Evolutionary conservation across 1,139 yeast species (phyloP), one percentile per base, ranked within the genome.

Genomic region (Ogataea hybrid): DNA sequence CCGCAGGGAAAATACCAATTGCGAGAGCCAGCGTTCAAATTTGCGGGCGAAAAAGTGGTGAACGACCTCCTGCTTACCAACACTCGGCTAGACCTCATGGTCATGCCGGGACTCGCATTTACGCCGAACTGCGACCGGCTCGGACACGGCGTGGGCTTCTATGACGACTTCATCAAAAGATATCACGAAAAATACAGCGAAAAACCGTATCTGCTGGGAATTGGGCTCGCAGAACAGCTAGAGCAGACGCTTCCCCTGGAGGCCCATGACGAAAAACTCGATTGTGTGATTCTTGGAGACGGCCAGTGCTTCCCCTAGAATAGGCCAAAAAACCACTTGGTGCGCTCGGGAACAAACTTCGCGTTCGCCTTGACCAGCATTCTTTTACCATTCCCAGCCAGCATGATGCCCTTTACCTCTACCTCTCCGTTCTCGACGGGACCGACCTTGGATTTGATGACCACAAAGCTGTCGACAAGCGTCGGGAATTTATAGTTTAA

Each of bases 61-160:
- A 51, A 32, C 44, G 71, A 52, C 41, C 55, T 53, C 33, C 50
- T 37, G 51, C 53, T 10, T 51, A 58, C 20, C 28, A 41, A 59
- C 0, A 81, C 65, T 0, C 61, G 75, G 0, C 62, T 92, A 23
- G 97, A 90, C 54, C 56, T 89, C 21, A 68, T 92, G 7, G 63
- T 92, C 2, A 69, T 92, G 0, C 98, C 97, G 0, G 97, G 95
- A 0, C 82, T 92, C 1, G 96, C 88, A 1, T 90, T 87, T 59
- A 72, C 84, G 3, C 52, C 47, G 7, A 56, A 46, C 8, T 77
- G 81, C 38, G 66, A 70, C 25, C 63, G 98, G 44, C 61, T 92
- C 41, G 98, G 97, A 0, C 96, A 89, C 60, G 98, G 98, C 1
- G 94, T 83, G 9, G 97, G 97, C 0, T 89, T 77, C 62, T 92